Evolutionary conservation across 225 moss, liverwort and hornwort genomes (phyloP).

Genomic region (Bryoerythrophyllum caledonicum): DNA sequence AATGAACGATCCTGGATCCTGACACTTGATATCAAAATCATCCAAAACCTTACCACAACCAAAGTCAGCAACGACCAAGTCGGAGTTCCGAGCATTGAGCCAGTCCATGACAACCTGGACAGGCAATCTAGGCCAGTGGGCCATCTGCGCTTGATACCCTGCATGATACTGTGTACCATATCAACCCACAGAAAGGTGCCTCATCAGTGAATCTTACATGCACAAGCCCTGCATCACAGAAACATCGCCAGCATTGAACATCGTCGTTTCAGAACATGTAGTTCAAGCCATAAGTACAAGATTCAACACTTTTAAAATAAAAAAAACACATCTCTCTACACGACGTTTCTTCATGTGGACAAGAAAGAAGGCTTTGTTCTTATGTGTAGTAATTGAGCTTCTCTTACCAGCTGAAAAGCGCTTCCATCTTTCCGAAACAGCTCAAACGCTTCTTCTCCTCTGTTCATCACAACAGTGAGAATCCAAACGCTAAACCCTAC

Average conservation of each 20-base stretch:
- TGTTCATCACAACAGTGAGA: conserved; percentile 33
- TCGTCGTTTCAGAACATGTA: conserved; percentile 3
- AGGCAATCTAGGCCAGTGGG: conserved; percentile 75
- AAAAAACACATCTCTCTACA: background rate
- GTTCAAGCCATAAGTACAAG: background rate
- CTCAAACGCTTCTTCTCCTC: conserved; percentile 80
- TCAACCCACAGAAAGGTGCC: conserved; percentile 32
- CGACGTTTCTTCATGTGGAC: background rate
- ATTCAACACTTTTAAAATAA: background rate
- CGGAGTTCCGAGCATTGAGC: conserved; percentile 61
- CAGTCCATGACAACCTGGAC: conserved; percentile 74
- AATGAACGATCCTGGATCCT: background rate
- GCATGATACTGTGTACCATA: conserved; percentile 68
- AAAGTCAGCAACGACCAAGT: conserved; percentile 81
- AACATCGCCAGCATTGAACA: conserved; percentile 21
- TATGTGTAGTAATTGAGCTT: background rate
- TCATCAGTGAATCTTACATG: conserved; percentile 33
- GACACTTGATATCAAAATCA: too few relatives aligned
- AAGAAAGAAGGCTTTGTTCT: background rate
- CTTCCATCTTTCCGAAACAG: conserved; percentile 73
- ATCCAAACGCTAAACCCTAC: background rate
- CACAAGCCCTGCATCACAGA: conserved; percentile 26
- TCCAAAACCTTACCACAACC: conserved; percentile 62
- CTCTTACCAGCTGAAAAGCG: conserved; percentile 81
- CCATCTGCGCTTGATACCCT: conserved; percentile 97